phyloP scores from a whole-genome alignment of 148 eudicot genomes.

The Chenopodium album region DNA sequence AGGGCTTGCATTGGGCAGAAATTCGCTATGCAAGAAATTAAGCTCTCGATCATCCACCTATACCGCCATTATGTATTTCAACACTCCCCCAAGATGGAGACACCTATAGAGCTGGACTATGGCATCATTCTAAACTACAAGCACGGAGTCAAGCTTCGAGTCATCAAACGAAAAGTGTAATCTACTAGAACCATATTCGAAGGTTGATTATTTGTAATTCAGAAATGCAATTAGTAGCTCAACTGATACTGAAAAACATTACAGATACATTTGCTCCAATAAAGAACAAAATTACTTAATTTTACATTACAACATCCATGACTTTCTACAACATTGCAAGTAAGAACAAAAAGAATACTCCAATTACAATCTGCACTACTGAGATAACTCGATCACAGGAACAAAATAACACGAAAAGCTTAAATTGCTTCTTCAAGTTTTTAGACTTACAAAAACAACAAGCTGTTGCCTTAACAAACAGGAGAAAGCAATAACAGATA shows the following conservation, averaged over 20 bases:
- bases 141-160: constrained; percentile 78
- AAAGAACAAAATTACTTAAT: constrained; percentile 14
- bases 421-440: constrained; percentile 13
- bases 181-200: background rate
- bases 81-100: constrained; percentile 82
- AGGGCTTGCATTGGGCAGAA: constrained; percentile 91
- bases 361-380: constrained; percentile 17
- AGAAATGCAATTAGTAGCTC: background rate
- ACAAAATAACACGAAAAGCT: background rate
- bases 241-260: background rate
- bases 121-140: constrained; percentile 80
- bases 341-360: constrained; percentile 35
- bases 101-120: constrained; percentile 65
- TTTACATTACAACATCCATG: constrained; percentile 28
- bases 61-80: constrained; percentile 64
- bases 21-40: constrained; percentile 80
- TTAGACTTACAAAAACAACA: constrained; percentile 45
- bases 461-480: constrained; percentile 48
- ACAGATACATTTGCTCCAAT: constrained; percentile 24
- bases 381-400: constrained; percentile 13
- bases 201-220: background rate
- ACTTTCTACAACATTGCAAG: constrained; percentile 30
- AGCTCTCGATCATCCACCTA: constrained; percentile 68
- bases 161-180: constrained; percentile 37
- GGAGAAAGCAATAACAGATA: constrained; percentile 9